These are phyloP conservation scores for Vishniacozyma victoriae DNA, from an alignment of 768 basidiomycete genomes.

Conservation along the genomic window DNA sequence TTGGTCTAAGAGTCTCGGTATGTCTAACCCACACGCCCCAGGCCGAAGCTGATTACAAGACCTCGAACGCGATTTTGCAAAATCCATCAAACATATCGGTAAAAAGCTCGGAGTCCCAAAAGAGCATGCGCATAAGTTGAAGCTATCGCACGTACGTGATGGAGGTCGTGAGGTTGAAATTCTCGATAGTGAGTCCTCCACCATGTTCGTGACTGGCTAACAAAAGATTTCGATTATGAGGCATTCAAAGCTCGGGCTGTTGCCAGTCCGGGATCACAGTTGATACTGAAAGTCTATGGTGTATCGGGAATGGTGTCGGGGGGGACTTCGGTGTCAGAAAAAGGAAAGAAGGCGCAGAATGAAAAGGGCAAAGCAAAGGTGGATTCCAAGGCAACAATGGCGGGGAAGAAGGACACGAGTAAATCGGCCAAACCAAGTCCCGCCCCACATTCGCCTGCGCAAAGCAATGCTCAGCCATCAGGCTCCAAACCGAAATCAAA, in stretches of 20 bases:
- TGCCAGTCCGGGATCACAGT: neutral
- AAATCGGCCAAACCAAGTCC: too few relatives aligned
- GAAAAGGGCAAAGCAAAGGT: neutral
- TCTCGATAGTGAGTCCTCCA: slow-evolving; percentile 20
- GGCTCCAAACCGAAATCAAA: neutral
- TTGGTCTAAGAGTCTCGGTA: too few relatives aligned
- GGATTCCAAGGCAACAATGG: too few relatives aligned
- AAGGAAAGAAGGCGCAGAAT: slow-evolving; percentile 5
- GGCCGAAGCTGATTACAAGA: too few relatives aligned
- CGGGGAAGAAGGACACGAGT: too few relatives aligned
- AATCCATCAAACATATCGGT: too few relatives aligned
- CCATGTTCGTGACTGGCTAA: neutral
- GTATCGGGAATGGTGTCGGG: too few relatives aligned
- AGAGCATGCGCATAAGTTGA: slow-evolving; percentile 4
- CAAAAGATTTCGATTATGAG: slow-evolving; percentile 7
- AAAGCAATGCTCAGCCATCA: too few relatives aligned
- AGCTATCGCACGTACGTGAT: slow-evolving; percentile 18
- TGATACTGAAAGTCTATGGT: slow-evolving; percentile 1
- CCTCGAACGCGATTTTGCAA: too few relatives aligned
- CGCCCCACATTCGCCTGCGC: too few relatives aligned
- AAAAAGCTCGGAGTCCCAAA: neutral
- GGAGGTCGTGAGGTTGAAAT: slow-evolving; percentile 21
- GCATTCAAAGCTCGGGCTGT: slow-evolving; percentile 1
- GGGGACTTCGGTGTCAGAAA: slow-evolving; percentile 1
- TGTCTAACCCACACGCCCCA: too few relatives aligned